These are phyloP conservation scores for Lactarius sanguifluus DNA, from an alignment of 768 basidiomycete genomes.

Conservation along the genomic window DNA sequence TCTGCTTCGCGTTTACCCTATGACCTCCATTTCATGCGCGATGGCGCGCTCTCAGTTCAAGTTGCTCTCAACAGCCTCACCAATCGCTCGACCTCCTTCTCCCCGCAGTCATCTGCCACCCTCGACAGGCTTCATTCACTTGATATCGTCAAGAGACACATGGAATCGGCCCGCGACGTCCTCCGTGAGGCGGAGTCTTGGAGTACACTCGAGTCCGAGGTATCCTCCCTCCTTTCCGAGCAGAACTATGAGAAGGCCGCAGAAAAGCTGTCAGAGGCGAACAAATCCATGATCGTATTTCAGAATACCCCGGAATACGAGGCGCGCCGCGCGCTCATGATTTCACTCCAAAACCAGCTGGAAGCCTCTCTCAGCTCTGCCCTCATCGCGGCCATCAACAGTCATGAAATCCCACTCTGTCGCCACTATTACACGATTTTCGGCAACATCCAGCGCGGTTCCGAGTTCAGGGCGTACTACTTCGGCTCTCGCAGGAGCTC, in stretches of 20 bases:
- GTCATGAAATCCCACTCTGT: constrained; percentile 72
- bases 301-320: constrained; percentile 93
- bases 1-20: constrained; percentile 89
- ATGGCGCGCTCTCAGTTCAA: constrained; percentile 79
- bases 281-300: constrained; percentile 86
- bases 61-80: constrained; percentile 62
- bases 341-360: constrained; percentile 92
- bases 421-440: constrained; percentile 85
- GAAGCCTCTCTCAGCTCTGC: constrained; percentile 92
- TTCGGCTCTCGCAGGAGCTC: constrained; percentile 74
- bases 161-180: constrained; percentile 89
- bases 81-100: constrained; percentile 51
- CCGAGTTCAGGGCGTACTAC: constrained; percentile 93
- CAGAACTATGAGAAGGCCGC: constrained; percentile 85
- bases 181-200: constrained; percentile 94
- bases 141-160: constrained; percentile 78
- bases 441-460: constrained; percentile 84
- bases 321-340: constrained; percentile 77
- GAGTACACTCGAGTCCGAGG: constrained; percentile 92
- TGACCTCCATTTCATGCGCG: constrained; percentile 96
- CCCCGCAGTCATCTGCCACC: constrained; percentile 58
- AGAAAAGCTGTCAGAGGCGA: constrained; percentile 87
- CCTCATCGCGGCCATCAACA: constrained; percentile 81
- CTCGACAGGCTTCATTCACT: constrained; percentile 78
- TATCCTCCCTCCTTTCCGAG: constrained; percentile 79